Evolutionary conservation across 225 moss, liverwort and hornwort genomes (phyloP).

Genomic region (Takakia lepidozioides): DNA sequence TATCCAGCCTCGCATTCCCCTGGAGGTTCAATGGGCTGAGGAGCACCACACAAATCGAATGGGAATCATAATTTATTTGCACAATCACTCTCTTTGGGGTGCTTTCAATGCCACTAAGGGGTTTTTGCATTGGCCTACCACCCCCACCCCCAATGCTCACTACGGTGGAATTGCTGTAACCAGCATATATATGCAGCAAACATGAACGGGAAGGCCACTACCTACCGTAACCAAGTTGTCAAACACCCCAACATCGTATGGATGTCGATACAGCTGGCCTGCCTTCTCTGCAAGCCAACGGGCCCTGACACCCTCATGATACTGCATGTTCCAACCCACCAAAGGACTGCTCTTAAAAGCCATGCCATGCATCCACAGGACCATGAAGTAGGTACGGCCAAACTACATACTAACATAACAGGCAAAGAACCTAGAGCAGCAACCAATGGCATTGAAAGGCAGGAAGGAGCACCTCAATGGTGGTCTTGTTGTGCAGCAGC

Average conservation of each 20-base stretch:
- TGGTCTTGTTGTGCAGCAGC: constrained; percentile 90
- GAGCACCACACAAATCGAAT: no score
- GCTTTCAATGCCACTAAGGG: no score
- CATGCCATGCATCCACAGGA: background rate
- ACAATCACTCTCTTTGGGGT: no score
- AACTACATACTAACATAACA: background rate
- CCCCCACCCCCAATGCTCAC: no score
- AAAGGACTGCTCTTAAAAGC: background rate
- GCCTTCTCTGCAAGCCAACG: constrained; percentile 97
- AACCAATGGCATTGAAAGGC: background rate
- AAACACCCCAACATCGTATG: constrained; percentile 73
- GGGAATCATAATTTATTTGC: no score
- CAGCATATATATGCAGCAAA: no score
- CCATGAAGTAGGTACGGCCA: no score
- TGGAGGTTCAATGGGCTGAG: no score
- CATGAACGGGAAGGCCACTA: background rate
- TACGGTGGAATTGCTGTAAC: no score
- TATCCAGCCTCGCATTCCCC: no score
- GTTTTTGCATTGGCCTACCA: no score
- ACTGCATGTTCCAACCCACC: constrained; percentile 30
- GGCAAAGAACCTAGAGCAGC: background rate
- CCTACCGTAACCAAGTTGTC: constrained; percentile 70
- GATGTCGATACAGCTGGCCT: constrained; percentile 84
- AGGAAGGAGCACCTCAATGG: constrained; percentile 66
- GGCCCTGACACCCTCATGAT: constrained; percentile 96